Percentiles rank a stretch among this genome's conserved stretches.
phyloP scores from a whole-genome alignment of 2,329 filamentous ascomycete genomes.

The Dactylellina parvicollis region DNA sequence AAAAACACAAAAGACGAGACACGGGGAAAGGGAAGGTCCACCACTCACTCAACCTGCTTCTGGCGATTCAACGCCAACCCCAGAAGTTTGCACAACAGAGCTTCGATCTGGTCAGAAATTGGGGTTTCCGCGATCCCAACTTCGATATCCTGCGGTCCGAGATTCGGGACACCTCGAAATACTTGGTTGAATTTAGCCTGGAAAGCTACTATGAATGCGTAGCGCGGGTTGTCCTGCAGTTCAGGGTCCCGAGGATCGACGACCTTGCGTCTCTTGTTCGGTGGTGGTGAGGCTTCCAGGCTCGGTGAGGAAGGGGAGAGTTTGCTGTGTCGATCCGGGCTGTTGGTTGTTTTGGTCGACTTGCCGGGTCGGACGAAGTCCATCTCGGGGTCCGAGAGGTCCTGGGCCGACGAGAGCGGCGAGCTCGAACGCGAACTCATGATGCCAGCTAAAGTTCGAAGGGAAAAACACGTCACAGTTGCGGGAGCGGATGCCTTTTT shows the following conservation, averaged over 20 bases:
- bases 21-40: conserved; percentile 6
- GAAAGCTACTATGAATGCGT: conserved; percentile 94
- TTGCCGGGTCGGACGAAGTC: conserved; percentile 33
- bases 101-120: conserved; percentile 85
- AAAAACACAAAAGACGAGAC: conserved; percentile 26
- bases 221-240: conserved; percentile 39
- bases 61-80: conserved; percentile 93
- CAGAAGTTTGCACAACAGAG: conserved; percentile 87
- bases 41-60: conserved; percentile 93
- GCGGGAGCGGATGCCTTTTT: background rate
- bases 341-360: conserved; percentile 24
- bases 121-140: conserved; percentile 79
- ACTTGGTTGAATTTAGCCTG: conserved; percentile 89
- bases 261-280: conserved; percentile 48
- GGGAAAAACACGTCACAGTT: conserved; percentile 38
- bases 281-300: conserved; percentile 26
- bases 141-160: conserved; percentile 95
- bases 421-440: conserved; percentile 54
- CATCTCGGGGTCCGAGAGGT: conserved; percentile 51
- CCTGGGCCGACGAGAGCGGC: conserved; percentile 47
- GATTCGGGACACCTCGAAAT: conserved; percentile 86
- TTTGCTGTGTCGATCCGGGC: conserved; percentile 23
- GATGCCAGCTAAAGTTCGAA: background rate
- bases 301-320: conserved; percentile 27
- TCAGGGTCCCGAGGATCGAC: conserved; percentile 48